phyloP scores from a whole-genome alignment of 2,329 filamentous ascomycete species.

The Fusarium denticulatum region DNA sequence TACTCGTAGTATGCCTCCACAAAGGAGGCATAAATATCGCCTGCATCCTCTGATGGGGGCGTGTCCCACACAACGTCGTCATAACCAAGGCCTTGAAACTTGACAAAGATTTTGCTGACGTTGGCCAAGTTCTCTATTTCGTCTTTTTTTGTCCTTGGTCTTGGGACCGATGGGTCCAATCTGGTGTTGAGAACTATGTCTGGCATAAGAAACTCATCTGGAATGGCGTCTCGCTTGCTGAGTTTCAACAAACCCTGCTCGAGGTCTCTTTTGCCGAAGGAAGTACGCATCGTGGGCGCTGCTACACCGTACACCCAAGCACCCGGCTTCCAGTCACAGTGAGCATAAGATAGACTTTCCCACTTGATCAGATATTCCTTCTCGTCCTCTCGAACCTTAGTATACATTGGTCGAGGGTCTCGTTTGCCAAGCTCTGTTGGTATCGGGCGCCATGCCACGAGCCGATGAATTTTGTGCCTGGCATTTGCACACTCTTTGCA shows the following conservation, averaged over 20 bases:
- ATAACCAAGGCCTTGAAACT: slow-evolving; percentile 92
- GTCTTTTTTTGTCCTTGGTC: slow-evolving; percentile 69
- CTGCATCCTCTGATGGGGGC: slow-evolving; percentile 73
- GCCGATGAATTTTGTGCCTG: slow-evolving; percentile 73
- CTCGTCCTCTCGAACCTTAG: slow-evolving; percentile 68
- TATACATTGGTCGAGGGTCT: slow-evolving; percentile 31
- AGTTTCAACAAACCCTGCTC: slow-evolving; percentile 69
- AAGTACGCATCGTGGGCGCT: slow-evolving; percentile 69
- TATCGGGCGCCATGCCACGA: slow-evolving; percentile 88
- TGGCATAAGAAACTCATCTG: slow-evolving; percentile 83
- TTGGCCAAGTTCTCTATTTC: slow-evolving; percentile 78
- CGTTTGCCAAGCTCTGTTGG: slow-evolving; percentile 34
- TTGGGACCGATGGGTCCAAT: slow-evolving; percentile 58
- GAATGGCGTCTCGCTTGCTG: slow-evolving; percentile 80
- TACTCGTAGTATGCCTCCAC: slow-evolving; percentile 86
- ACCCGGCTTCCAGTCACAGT: slow-evolving; percentile 87
- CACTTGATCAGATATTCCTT: slow-evolving; percentile 95
- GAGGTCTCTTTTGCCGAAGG: slow-evolving; percentile 78
- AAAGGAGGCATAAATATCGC: slow-evolving; percentile 80
- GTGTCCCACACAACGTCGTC: slow-evolving; percentile 92
- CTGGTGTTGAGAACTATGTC: slow-evolving; percentile 90
- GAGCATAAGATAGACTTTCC: slow-evolving; percentile 81
- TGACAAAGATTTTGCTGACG: slow-evolving; percentile 80
- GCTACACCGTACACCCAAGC: slow-evolving; percentile 85
- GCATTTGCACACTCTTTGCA: slow-evolving; percentile 80